A percentile compares a stretch with the other conserved stretches of the same genome.
Evolutionary conservation across 768 basidiomycete genomes (phyloP).

Genomic region (Nidula microcarpa): DNA sequence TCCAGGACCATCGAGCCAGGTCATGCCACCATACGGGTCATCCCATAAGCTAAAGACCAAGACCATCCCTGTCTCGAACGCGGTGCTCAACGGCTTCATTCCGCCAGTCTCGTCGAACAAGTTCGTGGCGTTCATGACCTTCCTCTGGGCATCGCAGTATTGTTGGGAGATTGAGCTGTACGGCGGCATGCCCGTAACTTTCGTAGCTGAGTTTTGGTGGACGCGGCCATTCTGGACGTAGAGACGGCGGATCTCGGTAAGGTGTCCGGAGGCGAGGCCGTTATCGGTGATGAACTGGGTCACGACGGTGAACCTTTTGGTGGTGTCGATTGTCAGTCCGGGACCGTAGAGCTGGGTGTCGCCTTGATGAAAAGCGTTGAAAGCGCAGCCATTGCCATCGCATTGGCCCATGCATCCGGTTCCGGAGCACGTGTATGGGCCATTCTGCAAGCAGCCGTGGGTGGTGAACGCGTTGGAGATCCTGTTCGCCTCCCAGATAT

Average conservation of each 20-base stretch:
- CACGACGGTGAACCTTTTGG: conserved; percentile 46
- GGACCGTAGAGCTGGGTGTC: conserved; percentile 38
- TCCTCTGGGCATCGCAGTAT: conserved; percentile 46
- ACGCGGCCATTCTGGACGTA: conserved; percentile 49
- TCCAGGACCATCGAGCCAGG: not conserved
- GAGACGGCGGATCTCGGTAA: conserved; percentile 48
- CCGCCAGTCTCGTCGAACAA: conserved; percentile 42
- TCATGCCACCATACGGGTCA: not conserved
- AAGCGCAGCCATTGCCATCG: conserved; percentile 54
- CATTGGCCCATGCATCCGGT: conserved; percentile 37
- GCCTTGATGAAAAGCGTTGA: conserved; percentile 55
- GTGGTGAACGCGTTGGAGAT: conserved; percentile 48
- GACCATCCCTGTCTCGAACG: conserved; percentile 43
- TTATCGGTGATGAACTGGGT: conserved; percentile 48
- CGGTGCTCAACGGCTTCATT: conserved; percentile 26
- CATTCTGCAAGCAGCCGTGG: conserved; percentile 41
- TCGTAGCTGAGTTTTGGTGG: conserved; percentile 38
- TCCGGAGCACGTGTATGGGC: conserved; percentile 12
- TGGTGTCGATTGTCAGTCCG: conserved; percentile 43
- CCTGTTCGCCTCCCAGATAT: conserved; percentile 54
- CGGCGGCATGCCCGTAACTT: conserved; percentile 32
- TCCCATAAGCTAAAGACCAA: conserved; percentile 27
- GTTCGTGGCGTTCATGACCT: conserved; percentile 42
- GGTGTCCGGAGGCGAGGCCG: conserved; percentile 36
- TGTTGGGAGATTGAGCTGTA: conserved; percentile 42